phyloP scores from a whole-genome alignment of 176 grass and related monocot genomes.

The Carex myosuroides region DNA sequence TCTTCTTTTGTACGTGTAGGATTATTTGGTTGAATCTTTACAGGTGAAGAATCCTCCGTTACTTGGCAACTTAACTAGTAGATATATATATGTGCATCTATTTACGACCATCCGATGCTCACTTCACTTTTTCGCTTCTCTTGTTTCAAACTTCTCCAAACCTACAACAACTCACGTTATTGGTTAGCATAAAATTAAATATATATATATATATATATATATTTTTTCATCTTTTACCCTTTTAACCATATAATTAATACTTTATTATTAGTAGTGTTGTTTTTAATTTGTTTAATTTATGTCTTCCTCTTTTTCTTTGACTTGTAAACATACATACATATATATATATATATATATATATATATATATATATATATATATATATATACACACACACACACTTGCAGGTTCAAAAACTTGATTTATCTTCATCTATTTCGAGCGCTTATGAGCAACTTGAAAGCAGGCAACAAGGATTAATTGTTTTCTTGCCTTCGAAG shows the following conservation, averaged over 20 bases:
- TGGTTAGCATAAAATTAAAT: not conserved
- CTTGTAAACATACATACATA: not conserved
- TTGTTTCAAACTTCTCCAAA: not conserved
- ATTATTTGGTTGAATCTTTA: not conserved
- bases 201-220: too few relatives aligned
- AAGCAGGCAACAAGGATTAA: not conserved
- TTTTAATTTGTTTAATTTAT: too few relatives aligned
- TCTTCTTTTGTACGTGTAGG: not conserved
- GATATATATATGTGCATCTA: not conserved
- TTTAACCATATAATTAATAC: not conserved
- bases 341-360: too few relatives aligned
- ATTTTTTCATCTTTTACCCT: not conserved
- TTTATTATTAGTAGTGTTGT: too few relatives aligned
- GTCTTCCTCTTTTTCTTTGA: not conserved
- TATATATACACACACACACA: too few relatives aligned
- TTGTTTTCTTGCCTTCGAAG: not conserved
- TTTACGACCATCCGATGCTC: not conserved
- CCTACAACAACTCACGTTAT: not conserved
- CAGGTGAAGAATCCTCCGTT: not conserved
- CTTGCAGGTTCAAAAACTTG: not conserved
- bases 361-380: too few relatives aligned
- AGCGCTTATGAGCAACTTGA: not conserved
- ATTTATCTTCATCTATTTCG: too few relatives aligned
- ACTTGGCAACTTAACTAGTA: not conserved
- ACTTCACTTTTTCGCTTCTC: not conserved